Evolutionary conservation across 352 stramenopile species (phyloP), one percentile per base, ranked within the genome.

Genomic region (Pseudoperonospora humuli): DNA sequence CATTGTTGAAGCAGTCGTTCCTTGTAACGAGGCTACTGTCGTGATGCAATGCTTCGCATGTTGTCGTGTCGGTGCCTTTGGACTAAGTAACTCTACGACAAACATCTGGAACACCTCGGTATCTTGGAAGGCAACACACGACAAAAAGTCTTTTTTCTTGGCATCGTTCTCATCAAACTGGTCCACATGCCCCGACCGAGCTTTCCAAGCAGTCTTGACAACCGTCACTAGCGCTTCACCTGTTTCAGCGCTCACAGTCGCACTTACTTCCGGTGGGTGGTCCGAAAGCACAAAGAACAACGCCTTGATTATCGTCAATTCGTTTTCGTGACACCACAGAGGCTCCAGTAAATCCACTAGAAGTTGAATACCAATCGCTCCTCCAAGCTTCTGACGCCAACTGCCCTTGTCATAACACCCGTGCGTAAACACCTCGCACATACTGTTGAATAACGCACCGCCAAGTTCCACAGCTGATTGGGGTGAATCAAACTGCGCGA

Each of bases 231-330:
- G 50, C 0, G 76, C 51, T 5, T 88, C 61, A 7, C 79, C 77
- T 9, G 80, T 84, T 26, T 89, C 78, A 8, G 57, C 47, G 46
- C 73, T 86, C 21, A 94, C 70, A n/a, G 61, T 86, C 3, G 75
- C 65, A 36, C 72, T 89, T 20, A 94, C 76, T 67, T 95, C 84
- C 3, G 75, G 60, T 3, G 82, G 79, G 43, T 95, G 84, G 37
- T 93, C 80, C 6, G 77, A 86, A 11, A 95, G 53, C 19, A 95
- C 81, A 42, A 93, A 95, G 38, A 95, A 87, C 25, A 95, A 49
- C 3, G 77, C 73, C 27, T 90, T 89, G 13, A 86, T 57, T 37
- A 95, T 89, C 18, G 63, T 79, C 3, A 93, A 58, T 41, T 94
- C 75, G 44, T 94, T 93, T 58, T 93, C 80, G 37, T 88, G 82